Evolutionary conservation across 2,329 filamentous ascomycete species (phyloP).

Genomic region (Exophiala viscosa): DNA sequence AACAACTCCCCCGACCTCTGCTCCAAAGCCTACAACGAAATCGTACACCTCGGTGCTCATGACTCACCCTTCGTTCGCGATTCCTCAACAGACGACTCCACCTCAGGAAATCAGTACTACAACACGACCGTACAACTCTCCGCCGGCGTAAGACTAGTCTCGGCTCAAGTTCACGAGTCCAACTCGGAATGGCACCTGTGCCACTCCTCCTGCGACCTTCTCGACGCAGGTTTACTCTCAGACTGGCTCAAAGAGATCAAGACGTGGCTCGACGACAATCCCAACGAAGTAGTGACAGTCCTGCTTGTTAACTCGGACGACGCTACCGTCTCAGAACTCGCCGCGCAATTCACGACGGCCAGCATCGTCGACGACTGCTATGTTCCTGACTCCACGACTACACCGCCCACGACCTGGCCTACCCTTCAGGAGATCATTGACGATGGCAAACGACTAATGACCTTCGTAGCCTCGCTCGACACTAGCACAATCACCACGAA

Average conservation of each 20-base stretch:
- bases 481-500: slow-evolving; percentile 27
- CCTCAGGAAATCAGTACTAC: slow-evolving; percentile 67
- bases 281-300: slow-evolving; percentile 72
- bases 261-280: slow-evolving; percentile 65
- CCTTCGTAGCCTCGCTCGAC: slow-evolving; percentile 59
- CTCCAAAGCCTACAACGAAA: slow-evolving; percentile 65
- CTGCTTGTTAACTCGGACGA: slow-evolving; percentile 68
- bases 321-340: slow-evolving; percentile 54
- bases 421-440: slow-evolving; percentile 68
- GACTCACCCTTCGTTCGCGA: slow-evolving; percentile 70
- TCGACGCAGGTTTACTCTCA: slow-evolving; percentile 65
- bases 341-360: slow-evolving; percentile 52
- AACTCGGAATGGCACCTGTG: slow-evolving; percentile 63
- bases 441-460: slow-evolving; percentile 61
- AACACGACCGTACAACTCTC: slow-evolving; percentile 68
- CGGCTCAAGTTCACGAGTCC: slow-evolving; percentile 66
- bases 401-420: slow-evolving; percentile 57
- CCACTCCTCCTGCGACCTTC: slow-evolving; percentile 63
- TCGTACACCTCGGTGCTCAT: slow-evolving; percentile 76
- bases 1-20: slow-evolving; percentile 79
- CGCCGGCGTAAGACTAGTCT: slow-evolving; percentile 67
- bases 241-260: slow-evolving; percentile 63
- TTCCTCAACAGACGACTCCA: slow-evolving; percentile 56
- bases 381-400: slow-evolving; percentile 46
- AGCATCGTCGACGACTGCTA: slow-evolving; percentile 63